Base-by-base conservation (phyloP, 106 monocot species). In the Amphibolis antarctica region DNA sequence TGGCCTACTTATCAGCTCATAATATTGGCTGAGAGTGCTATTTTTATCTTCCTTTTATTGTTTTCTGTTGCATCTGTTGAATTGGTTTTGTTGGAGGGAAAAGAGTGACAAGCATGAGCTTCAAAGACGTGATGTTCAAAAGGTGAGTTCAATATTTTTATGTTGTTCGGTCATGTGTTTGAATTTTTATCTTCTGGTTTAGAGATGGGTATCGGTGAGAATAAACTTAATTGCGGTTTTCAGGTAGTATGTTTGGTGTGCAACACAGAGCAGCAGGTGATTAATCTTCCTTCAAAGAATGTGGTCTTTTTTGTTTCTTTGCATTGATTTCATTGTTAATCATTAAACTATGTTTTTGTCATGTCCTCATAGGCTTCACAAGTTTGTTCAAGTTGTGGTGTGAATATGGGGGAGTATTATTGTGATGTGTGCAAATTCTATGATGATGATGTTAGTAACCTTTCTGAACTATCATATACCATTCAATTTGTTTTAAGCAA, bases 371-470 rank as follows among this genome's bases (percentile, higher is more conserved):
- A 86, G 91, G 74, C 74, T 52, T 55, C 49, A 42, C 76, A 86
- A 68, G 61, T 84, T 27, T 92, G 86, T 60, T 66, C 73, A 47
- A 81, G 75, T 18, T 92, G 91, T 44, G 91, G 83, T n/a, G 79
- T 92, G n/a, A 86, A 77, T 53, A 86, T 92, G 91, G 86, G 91
- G 44, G 83, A 84, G 27, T 92, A 92, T 50, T 92, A 75, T 44
- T 92, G 91, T 60, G 52, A 70, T 23, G 29, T 74, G 9, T 92
- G 91, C 83, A 92, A 92, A 30, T 86, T 92, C 62, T 92, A 73
- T 62, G 91, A 92, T 53, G 91, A 92, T 65, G 77, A 86, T 62
- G 90, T 90, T 47, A 83, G 83, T 12, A 23, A 55, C 9, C 30
- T 60, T 28, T 60, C 2, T 36, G 36, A 36, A 7, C 36, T 36